Evolutionary conservation across 805 yeast genomes (phyloP).

Genomic region (Candida railenensis): DNA sequence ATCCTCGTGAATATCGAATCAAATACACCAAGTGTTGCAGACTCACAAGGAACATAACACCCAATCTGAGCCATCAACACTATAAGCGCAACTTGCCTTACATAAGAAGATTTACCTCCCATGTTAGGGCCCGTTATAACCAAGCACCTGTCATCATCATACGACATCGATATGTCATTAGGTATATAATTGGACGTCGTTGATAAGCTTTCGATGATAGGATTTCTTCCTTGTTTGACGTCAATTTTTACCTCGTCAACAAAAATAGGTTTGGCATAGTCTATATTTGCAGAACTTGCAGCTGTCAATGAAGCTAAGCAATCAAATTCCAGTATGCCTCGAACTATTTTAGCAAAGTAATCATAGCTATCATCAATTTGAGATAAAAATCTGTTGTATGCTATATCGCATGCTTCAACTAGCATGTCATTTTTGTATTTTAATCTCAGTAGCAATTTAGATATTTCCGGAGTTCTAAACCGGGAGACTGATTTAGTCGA

Average conservation of each 20-base stretch:
- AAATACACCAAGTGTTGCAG: constrained; percentile 62
- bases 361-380: constrained; percentile 30
- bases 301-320: constrained; percentile 66
- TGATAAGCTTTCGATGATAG: constrained; percentile 55
- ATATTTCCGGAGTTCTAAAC: constrained; percentile 63
- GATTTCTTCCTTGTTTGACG: constrained; percentile 61
- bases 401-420: constrained; percentile 43
- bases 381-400: constrained; percentile 42
- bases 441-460: constrained; percentile 49
- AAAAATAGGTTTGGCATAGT: constrained; percentile 51
- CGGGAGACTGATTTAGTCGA: constrained; percentile 69
- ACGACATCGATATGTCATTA: constrained; percentile 56
- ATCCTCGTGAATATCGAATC: constrained; percentile 78
- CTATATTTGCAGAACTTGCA: constrained; percentile 47
- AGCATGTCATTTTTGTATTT: constrained; percentile 62
- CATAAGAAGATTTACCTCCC: constrained; percentile 85
- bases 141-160: constrained; percentile 47
- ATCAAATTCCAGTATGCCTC: constrained; percentile 56
- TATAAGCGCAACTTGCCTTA: constrained; percentile 68
- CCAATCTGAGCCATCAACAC: constrained; percentile 79
- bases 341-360: constrained; percentile 41
- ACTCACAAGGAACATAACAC: constrained; percentile 66
- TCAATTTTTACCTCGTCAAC: constrained; percentile 42
- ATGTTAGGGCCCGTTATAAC: constrained; percentile 84
- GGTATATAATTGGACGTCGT: constrained; percentile 52